Evolutionary conservation across 805 yeast species (phyloP), one percentile per base, ranked within the genome.

Genomic region (Helenozyma baotianmanensis): DNA sequence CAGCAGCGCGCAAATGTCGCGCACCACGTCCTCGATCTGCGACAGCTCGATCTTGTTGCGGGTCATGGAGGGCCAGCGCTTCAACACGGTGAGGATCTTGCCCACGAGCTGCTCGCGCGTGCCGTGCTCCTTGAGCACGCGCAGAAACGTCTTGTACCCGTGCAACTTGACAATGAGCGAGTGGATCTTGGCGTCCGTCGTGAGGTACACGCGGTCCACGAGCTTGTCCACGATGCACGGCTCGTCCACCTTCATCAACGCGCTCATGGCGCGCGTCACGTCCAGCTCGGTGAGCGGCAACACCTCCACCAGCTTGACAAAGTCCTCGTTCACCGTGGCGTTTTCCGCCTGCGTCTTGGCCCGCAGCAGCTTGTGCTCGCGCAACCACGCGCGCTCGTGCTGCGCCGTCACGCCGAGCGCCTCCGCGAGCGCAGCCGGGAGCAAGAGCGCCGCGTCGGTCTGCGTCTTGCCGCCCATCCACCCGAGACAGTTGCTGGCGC

Each of bases 381-480:
- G 76, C 39, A 83, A 60, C 80, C 89, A 82, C 35, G 69, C 76
- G 49, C 78, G 81, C 53, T 86, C 95, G 41, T 77, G 78, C 16
- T 70, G 70, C 1, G 74, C 63, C 10, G 74, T 65, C 8, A 89
- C 81, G 13, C 95, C 95, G 29, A 92, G 68, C 0, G 96, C 97
- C 41, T 84, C 94, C 8, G 92, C 78, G 22, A 83, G 72, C 15
- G 78, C 74, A 42, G 85, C 90, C 2, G 97, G 96, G 30, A 90
- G 68, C 36, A 86, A 62, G 24, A 85, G 71, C 1, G 90, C 90
- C 21, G 90, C 84, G 47, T 88, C 95, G 2, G 97, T 88, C 62
- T 92, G 98, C 2, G 96, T 90, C 58, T 88, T 89, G 30, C 98
- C 98, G 44, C 97, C 98, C 67, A 90, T 76, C 45, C 82, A 81